Percentiles rank a stretch among this genome's conserved stretches.
Evolutionary conservation across 441 rosid species (phyloP).

Genomic region (Macaranga tanarius): DNA sequence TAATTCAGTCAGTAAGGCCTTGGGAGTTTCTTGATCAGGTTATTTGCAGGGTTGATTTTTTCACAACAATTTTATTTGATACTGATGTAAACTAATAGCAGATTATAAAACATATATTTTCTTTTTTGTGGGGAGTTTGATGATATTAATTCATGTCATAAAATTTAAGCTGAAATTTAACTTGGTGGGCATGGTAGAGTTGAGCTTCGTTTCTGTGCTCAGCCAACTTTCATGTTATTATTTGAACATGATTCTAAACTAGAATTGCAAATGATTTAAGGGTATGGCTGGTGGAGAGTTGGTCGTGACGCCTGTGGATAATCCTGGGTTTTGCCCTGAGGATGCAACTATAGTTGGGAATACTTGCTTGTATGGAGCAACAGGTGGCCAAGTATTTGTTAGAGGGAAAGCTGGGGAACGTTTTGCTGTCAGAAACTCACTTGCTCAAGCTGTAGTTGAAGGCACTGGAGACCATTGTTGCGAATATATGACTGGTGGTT

Average conservation of each 20-base stretch:
- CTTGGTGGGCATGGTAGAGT: no score
- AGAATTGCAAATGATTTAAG: constrained; percentile 38
- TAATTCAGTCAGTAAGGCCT: neutral
- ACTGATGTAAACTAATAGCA: neutral
- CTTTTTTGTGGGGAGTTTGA: neutral
- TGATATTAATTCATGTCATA: neutral
- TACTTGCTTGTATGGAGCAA: constrained; percentile 95
- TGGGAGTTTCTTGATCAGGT: neutral
- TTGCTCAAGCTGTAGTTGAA: constrained; percentile 94
- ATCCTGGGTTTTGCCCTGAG: constrained; percentile 74
- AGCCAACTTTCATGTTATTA: neutral
- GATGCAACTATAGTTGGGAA: constrained; percentile 93
- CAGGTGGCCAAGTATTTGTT: constrained; percentile 89
- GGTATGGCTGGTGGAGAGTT: constrained; percentile 99
- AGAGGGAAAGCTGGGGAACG: constrained; percentile 98
- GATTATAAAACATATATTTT: neutral
- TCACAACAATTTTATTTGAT: neutral
- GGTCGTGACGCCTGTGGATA: constrained; percentile 74
- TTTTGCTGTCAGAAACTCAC: constrained; percentile 96
- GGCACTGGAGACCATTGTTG: constrained; percentile 97
- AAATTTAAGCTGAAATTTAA: neutral
- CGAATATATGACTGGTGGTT: constrained; percentile 99
- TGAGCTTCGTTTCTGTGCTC: neutral
- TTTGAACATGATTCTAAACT: constrained; percentile 23
- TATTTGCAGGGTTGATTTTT: neutral